phyloP scores from a whole-genome alignment of 257 asterid genomes.

The Jasminum sambac region DNA sequence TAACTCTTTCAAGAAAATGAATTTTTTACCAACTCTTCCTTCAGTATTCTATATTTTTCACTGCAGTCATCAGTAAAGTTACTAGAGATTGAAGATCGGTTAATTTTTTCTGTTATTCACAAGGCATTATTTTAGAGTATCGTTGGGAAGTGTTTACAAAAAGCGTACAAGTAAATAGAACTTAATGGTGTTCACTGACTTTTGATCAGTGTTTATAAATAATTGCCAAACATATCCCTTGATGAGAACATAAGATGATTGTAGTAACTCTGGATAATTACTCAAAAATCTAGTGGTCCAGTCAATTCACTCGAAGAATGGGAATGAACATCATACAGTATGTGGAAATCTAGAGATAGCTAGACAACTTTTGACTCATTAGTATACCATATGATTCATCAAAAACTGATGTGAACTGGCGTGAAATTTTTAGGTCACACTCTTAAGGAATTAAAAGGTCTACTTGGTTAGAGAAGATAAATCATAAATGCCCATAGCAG shows the following conservation, averaged over 20 bases:
- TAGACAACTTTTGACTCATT: too few relatives aligned
- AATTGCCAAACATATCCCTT: neutral
- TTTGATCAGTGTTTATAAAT: too few relatives aligned
- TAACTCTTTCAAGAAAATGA: constrained; percentile 10
- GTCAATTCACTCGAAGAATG: neutral
- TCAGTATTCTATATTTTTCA: neutral
- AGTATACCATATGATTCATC: too few relatives aligned
- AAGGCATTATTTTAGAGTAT: too few relatives aligned
- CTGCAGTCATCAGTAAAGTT: neutral
- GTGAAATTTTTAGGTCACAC: too few relatives aligned
- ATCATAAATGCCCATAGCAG: neutral
- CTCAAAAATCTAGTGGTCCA: neutral
- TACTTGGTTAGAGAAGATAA: too few relatives aligned
- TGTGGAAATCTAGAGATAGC: neutral
- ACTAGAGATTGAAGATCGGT: neutral
- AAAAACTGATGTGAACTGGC: too few relatives aligned
- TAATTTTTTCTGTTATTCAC: neutral
- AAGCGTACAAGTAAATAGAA: too few relatives aligned
- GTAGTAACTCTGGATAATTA: neutral
- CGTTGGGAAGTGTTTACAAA: too few relatives aligned
- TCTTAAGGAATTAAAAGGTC: too few relatives aligned
- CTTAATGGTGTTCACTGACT: too few relatives aligned
- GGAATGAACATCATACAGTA: neutral
- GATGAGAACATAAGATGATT: neutral
- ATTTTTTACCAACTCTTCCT: neutral